Base-by-base conservation (phyloP, 2,329 filamentous ascomycete genomes). In the Dactylellina haptotyla region DNA sequence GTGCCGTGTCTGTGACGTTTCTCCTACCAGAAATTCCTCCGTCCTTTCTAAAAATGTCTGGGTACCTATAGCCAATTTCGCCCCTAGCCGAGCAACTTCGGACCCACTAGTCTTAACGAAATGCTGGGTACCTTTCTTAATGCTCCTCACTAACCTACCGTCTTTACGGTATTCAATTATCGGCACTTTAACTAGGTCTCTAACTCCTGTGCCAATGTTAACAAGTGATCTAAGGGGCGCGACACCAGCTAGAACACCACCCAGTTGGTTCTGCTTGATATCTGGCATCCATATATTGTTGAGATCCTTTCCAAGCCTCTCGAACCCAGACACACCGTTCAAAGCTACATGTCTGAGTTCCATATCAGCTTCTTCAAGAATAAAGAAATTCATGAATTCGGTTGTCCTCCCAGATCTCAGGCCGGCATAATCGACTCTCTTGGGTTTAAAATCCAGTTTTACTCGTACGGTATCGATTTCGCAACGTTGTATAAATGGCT, bases 321-420 rank as follows among this genome's bases (percentile, higher is more conserved):
- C 93, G 77, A 98, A 97, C 0, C 95, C 95, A 5, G 88, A 88
- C 0, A 97, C 87, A 26, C 96, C 95, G 77, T 98, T 97, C 34
- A 98, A 88, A 77, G 99, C 98, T 25, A 91, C 90, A 79, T 94
- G 93, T 10, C 91, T 87, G 59, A 99, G 85, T 4, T 90, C 87
- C 85, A 99, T 90, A 73, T 94, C 89, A 1, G 95, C 89, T 76
- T 91, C 89, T 77, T 99, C 95, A 0, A 99, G 86, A 12, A 94
- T 91, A 76, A 99, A 86, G 80, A 99, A 97, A 80, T 99, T 99
- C 93, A 98, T 98, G 79, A 99, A 96, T 80, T 99, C 95, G 0
- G 92, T 96, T 0, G 95, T 98, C 76, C 92, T 92, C 1, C 95
- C 95, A 0, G 95, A 97, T 25, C 93, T 89, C 2, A 99, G 86